Evolutionary conservation across 192 early-diverging fungal species (phyloP).

Genomic region (Coemansia aciculifera): DNA sequence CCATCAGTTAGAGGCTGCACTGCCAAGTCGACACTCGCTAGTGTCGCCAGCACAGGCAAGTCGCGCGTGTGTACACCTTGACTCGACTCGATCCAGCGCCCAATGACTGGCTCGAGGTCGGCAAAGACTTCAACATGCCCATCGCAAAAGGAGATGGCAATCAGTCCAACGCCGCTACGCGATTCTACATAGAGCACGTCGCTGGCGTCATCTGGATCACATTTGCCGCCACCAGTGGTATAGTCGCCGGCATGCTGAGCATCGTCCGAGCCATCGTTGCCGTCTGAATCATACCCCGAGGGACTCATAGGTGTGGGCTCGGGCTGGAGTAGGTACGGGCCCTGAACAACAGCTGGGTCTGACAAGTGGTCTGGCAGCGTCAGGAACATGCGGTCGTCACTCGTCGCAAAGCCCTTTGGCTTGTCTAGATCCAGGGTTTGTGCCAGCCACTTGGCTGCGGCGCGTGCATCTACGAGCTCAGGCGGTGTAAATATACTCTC

Average conservation of each 20-base stretch:
- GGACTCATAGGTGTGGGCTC: constrained; percentile 31
- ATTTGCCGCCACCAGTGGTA: constrained; percentile 2
- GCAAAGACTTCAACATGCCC: constrained; percentile 66
- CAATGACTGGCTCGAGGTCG: constrained; percentile 59
- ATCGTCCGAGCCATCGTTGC: constrained; percentile 9
- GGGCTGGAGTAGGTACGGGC: constrained; percentile 56
- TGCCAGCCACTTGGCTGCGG: constrained; percentile 31
- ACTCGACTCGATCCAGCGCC: constrained; percentile 31
- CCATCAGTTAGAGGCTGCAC: constrained; percentile 24
- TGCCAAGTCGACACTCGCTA: constrained; percentile 58
- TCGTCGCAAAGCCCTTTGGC: constrained; percentile 4
- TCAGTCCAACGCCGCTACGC: constrained; percentile 50
- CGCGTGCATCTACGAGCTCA: constrained; percentile 44
- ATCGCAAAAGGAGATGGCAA: constrained; percentile 63
- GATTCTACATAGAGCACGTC: constrained; percentile 44
- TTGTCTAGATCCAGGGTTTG: constrained; percentile 25
- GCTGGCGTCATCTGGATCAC: constrained; percentile 47
- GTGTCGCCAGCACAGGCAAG: constrained; percentile 57
- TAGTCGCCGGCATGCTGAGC: not conserved
- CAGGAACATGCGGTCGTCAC: constrained; percentile 27
- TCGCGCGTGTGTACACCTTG: constrained; percentile 12
- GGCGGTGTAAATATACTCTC: constrained; percentile 35
- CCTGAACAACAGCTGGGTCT: constrained; percentile 29
- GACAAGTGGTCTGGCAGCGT: constrained; percentile 22
- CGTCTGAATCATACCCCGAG: constrained; percentile 24